phyloP scores from a whole-genome alignment of 2,329 filamentous ascomycete genomes.

The Arthrobotrys pseudoclavata region DNA sequence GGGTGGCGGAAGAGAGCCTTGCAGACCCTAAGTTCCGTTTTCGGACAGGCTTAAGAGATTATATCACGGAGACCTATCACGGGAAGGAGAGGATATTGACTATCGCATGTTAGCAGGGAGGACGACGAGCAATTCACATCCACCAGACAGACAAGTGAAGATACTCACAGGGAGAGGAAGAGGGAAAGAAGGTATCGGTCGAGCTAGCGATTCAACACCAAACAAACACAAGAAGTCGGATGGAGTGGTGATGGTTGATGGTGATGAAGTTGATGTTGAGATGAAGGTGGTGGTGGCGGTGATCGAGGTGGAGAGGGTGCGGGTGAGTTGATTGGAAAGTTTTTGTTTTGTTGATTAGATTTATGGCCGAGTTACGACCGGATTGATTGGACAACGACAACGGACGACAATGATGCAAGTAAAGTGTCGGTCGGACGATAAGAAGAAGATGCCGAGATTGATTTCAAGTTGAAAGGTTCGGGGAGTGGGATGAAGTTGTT shows the following conservation, averaged over 20 bases:
- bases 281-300: neutral
- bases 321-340: slow-evolving; percentile 4
- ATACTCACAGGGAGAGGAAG: slow-evolving; percentile 1
- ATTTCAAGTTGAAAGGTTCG: neutral
- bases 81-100: slow-evolving; percentile 3
- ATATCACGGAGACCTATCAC: slow-evolving; percentile 26
- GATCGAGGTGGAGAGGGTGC: neutral
- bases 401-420: neutral
- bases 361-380: neutral
- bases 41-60: slow-evolving; percentile 18
- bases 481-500: neutral
- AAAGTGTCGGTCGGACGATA: neutral
- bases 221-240: neutral
- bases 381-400: slow-evolving; percentile 13
- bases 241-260: neutral
- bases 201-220: slow-evolving; percentile 31
- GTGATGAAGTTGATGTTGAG: slow-evolving; percentile 5
- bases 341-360: neutral
- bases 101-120: neutral
- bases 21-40: slow-evolving; percentile 7
- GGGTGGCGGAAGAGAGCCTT: slow-evolving; percentile 24
- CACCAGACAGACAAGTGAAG: neutral
- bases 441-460: neutral
- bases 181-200: slow-evolving; percentile 1
- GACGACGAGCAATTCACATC: slow-evolving; percentile 3